phyloP scores from a whole-genome alignment of 2,329 filamentous ascomycete species.

The Arthrobotrys entomopaga region DNA sequence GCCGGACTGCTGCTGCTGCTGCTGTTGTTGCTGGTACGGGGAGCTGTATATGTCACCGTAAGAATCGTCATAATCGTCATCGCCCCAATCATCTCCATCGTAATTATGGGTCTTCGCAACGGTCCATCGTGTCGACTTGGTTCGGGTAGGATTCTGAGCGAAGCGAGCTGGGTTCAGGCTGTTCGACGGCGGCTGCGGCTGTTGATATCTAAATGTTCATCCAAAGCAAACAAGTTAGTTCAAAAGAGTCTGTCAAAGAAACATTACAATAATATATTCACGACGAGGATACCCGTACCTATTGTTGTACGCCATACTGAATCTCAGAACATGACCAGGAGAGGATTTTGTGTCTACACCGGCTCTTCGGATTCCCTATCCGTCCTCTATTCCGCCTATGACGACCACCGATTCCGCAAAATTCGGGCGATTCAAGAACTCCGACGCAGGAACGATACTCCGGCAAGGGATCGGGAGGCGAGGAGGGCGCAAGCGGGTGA shows the following conservation, averaged over 20 bases:
- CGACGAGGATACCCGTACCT: slow-evolving; percentile 13
- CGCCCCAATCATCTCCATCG: slow-evolving; percentile 49
- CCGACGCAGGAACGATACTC: not conserved
- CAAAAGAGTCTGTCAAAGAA: not conserved
- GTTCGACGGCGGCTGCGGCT: slow-evolving; percentile 39
- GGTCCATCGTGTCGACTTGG: slow-evolving; percentile 49
- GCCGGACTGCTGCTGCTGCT: not conserved
- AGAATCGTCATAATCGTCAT: slow-evolving; percentile 41
- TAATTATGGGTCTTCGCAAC: slow-evolving; percentile 46
- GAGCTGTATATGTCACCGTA: slow-evolving; percentile 42
- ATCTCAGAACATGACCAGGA: not conserved
- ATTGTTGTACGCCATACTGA: slow-evolving; percentile 50
- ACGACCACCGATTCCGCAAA: slow-evolving; percentile 7
- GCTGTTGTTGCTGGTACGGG: slow-evolving; percentile 33
- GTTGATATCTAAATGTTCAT: slow-evolving; percentile 27
- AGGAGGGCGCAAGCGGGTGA: not conserved
- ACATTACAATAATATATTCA: not conserved
- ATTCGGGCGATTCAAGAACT: not conserved
- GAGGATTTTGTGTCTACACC: slow-evolving; percentile 11
- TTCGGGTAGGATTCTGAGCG: slow-evolving; percentile 42
- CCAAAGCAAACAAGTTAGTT: not conserved
- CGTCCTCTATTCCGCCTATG: slow-evolving; percentile 4
- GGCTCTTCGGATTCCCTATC: not conserved
- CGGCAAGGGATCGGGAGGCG: not conserved
- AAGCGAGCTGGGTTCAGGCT: slow-evolving; percentile 43